phyloP scores from a whole-genome alignment of 2,329 filamentous ascomycete genomes.

The Colletotrichum cordylinicola region DNA sequence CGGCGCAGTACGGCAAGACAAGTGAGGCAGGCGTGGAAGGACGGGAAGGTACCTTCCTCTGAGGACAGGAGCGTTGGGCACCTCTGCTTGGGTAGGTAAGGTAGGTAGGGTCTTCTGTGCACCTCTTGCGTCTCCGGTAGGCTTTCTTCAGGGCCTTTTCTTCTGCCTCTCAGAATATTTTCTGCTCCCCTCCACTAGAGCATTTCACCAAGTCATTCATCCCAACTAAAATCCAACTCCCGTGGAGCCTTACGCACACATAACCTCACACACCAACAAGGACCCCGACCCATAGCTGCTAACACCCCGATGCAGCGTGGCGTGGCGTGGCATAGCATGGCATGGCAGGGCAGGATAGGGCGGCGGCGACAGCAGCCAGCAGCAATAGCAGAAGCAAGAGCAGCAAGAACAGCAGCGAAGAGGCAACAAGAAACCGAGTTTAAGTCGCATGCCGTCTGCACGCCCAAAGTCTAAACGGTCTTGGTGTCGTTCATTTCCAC shows the following conservation, averaged over 20 bases:
- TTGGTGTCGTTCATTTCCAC: constrained; percentile 2
- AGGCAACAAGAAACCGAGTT: not conserved
- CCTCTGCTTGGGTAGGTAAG: not conserved
- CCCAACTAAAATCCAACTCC: not conserved
- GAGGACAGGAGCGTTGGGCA: not conserved
- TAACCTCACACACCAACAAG: not conserved
- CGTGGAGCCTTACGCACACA: not conserved
- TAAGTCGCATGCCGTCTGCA: constrained; percentile 3
- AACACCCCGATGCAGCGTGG: constrained; percentile 5
- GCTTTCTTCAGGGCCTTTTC: not conserved
- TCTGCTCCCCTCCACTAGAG: not conserved
- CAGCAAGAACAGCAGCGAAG: not conserved
- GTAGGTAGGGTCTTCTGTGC: not conserved
- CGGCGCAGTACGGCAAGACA: not conserved
- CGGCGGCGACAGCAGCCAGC: not conserved
- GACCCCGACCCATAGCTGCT: not conserved
- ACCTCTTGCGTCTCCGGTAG: not conserved
- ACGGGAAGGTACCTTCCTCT: not conserved
- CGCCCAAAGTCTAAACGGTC: not conserved
- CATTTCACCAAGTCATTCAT: constrained; percentile 14
- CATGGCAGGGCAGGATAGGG: not conserved
- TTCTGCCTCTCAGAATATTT: not conserved
- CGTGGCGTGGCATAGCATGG: not conserved
- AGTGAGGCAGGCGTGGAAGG: not conserved
- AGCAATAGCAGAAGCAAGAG: not conserved